A percentile compares a stretch with the other conserved stretches of the same genome.
Evolutionary conservation across 306 rosid genomes (phyloP).

Genomic region (Quercus ilex): DNA sequence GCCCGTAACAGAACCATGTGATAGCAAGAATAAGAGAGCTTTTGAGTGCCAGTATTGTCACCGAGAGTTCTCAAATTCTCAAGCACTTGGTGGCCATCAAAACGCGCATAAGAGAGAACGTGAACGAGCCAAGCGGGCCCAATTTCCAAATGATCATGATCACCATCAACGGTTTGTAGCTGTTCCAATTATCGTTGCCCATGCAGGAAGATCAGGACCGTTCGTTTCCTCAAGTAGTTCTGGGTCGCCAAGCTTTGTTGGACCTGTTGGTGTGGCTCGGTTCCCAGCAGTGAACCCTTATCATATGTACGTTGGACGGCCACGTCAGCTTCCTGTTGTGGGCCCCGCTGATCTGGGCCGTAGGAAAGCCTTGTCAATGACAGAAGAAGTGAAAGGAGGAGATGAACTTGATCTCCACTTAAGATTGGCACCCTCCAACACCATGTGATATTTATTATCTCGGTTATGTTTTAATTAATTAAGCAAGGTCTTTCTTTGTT

Average conservation of each 20-base stretch:
- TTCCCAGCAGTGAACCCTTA: no score
- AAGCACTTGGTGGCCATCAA: constrained; percentile 44
- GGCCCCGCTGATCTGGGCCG: no score
- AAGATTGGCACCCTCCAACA: no score
- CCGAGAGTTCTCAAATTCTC: constrained; percentile 28
- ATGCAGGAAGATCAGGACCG: neutral
- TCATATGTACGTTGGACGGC: no score
- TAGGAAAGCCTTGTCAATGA: no score
- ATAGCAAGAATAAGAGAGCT: neutral
- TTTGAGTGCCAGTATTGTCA: constrained; percentile 31
- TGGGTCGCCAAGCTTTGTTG: neutral
- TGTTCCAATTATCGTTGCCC: neutral
- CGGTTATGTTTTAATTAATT: no score
- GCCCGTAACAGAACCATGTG: neutral
- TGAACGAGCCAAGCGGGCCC: constrained; percentile 18
- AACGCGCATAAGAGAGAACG: constrained; percentile 38
- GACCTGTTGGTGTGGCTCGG: neutral
- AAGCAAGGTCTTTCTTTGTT: no score
- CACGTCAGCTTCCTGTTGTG: no score
- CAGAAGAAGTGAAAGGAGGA: no score
- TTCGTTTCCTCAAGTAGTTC: neutral
- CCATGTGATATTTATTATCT: no score
- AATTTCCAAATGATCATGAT: neutral
- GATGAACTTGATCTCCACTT: no score
- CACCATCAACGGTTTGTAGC: neutral